These are phyloP conservation scores for Monilinia fructicola DNA, from an alignment of 2,329 filamentous ascomycete species.

Conservation along the genomic window DNA sequence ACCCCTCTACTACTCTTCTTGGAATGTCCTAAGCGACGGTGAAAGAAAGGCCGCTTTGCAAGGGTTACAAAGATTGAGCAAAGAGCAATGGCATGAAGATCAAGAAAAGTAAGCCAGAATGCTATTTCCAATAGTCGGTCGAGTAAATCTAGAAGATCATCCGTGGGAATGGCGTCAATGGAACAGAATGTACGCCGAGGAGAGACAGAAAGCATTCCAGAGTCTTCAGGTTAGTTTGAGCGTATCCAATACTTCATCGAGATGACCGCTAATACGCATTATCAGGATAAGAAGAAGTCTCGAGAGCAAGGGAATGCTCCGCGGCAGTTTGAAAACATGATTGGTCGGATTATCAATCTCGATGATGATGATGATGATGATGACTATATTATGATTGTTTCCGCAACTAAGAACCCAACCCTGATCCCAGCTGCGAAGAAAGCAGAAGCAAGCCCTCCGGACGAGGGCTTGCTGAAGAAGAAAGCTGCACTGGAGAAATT, in stretches of 20 bases:
- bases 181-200: slow-evolving; percentile 5
- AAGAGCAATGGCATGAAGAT: not conserved
- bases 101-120: not conserved
- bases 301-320: not conserved
- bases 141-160: not conserved
- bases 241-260: no score
- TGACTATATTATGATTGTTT: not conserved
- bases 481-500: not conserved
- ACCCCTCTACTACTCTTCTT: slow-evolving; percentile 6
- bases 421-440: not conserved
- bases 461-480: not conserved
- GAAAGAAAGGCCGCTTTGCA: slow-evolving; percentile 15
- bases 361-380: not conserved
- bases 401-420: not conserved
- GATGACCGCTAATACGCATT: not conserved
- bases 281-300: not conserved
- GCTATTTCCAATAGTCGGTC: fast-evolving
- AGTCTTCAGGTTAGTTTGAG: slow-evolving; percentile 12
- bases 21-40: not conserved
- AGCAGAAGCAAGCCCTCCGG: not conserved
- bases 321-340: not conserved
- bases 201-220: slow-evolving; percentile 10
- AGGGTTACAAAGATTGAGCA: slow-evolving; percentile 19
- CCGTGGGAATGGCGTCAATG: slow-evolving; percentile 23
- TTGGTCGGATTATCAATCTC: not conserved